phyloP scores from a whole-genome alignment of 2,329 filamentous ascomycete species.

The Ascocoryne sarcoides region DNA sequence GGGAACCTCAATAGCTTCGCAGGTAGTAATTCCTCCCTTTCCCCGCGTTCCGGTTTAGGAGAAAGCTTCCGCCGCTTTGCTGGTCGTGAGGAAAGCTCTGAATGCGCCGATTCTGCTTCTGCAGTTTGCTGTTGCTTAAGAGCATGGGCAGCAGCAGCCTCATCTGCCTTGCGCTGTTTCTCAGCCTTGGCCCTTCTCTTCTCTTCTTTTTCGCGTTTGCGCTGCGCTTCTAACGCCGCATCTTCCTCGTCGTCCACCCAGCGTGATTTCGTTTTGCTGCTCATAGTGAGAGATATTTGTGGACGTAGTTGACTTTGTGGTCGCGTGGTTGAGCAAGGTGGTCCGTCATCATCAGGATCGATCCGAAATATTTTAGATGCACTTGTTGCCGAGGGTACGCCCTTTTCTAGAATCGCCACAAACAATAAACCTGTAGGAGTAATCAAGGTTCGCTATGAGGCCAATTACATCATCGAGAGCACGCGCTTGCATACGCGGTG shows the following conservation, averaged over 20 bases:
- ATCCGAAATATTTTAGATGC: slow-evolving; percentile 7
- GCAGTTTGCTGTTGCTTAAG: slow-evolving; percentile 10
- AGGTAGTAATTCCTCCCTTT: slow-evolving; percentile 30
- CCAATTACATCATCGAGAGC: slow-evolving; percentile 19
- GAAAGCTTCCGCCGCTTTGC: slow-evolving; percentile 52
- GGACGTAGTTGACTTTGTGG: slow-evolving; percentile 3
- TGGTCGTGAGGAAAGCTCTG: slow-evolving; percentile 40
- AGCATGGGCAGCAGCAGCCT: slow-evolving; percentile 26
- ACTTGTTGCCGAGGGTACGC: neutral
- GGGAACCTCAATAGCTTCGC: slow-evolving; percentile 64
- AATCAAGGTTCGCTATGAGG: slow-evolving; percentile 18
- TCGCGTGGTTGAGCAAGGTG: slow-evolving; percentile 4
- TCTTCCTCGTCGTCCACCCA: slow-evolving; percentile 87
- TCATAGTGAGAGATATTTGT: slow-evolving; percentile 16
- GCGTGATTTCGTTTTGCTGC: slow-evolving; percentile 47
- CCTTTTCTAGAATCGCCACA: neutral
- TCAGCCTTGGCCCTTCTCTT: slow-evolving; percentile 78
- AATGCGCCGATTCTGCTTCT: slow-evolving; percentile 26
- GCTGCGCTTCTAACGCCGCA: slow-evolving; percentile 59
- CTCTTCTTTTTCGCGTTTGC: slow-evolving; percentile 77
- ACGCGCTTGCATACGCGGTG: slow-evolving; percentile 19
- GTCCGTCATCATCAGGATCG: slow-evolving; percentile 7
- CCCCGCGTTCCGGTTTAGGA: slow-evolving; percentile 14
- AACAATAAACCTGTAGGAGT: slow-evolving; percentile 13
- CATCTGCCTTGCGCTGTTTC: slow-evolving; percentile 63